Base-by-base conservation (phyloP, 768 basidiomycete species). In the Rhodocollybia butyracea region DNA sequence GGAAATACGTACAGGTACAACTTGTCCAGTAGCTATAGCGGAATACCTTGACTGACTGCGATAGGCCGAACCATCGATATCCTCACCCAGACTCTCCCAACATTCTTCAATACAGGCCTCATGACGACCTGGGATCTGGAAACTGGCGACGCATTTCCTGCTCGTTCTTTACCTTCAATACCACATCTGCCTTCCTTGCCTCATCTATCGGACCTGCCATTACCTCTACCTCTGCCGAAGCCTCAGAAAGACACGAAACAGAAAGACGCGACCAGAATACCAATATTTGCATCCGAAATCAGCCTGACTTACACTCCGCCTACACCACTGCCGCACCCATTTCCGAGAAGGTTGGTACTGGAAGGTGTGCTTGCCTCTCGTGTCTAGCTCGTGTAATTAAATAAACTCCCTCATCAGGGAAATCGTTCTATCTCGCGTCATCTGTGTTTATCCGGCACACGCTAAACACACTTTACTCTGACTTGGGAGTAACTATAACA, bases 1-100 rank as follows among this genome's bases (percentile, higher is more conserved):
- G 51, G 51, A 53, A 27, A 31, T 53, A 53, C 15, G 51, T 12
- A 53, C 51, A 53, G 51, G 51, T 42, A 32, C 17, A 21, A 11
- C 8, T 26, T 39, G 19, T 10, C 12, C 38, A 21, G 17, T 10
- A 47, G 27, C 2, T 47, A 11, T 15, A 19, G 12, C 34, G 17
- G 8, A 6, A 39, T 51, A 8, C 26, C 17, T 19, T 27, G 11
- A 19, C 5, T 36, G 42, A n/a, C 22, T 6, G 45, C 12, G 21
- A 26, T 26, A 53, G 51, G 51, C 21, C 51, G 51, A 8, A 43
- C 39, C 13, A 53, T 43, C 8, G 51, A 53, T 32, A 53, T 53
- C 19, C 41, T 53, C 8, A 38, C 30, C 17, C n/a, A 22, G 3
- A 41, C 51, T 15, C 39, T 53, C 7, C 51, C 51, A n/a, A 40